Conservation (phyloP, 1,284 basidiomycete species). For the Xerocomus nothofagi region DNA sequence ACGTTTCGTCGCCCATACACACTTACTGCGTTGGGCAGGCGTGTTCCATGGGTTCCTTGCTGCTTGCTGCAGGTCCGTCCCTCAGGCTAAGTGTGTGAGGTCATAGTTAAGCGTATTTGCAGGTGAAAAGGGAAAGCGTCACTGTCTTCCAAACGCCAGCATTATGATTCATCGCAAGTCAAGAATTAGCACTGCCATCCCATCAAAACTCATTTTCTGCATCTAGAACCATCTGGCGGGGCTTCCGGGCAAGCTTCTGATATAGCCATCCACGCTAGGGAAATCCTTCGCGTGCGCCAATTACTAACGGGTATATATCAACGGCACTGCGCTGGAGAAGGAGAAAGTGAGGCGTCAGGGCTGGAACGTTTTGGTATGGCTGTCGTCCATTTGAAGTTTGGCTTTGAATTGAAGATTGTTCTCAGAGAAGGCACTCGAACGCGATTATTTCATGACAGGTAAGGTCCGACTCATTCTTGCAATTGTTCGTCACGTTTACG, state of each 20-base stretch:
- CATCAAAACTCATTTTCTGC: constrained; percentile 9
- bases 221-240: constrained; percentile 87
- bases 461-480: constrained; percentile 28
- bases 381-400: constrained; percentile 9
- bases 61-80: constrained; percentile 73
- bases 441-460: constrained; percentile 95
- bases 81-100: constrained; percentile 1
- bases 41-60: constrained; percentile 89
- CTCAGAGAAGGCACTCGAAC: constrained; percentile 81
- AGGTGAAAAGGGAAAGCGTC: constrained; percentile 83
- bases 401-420: constrained; percentile 20
- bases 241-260: constrained; percentile 92
- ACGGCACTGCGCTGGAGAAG: constrained; percentile 67
- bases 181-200: constrained; percentile 9
- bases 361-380: constrained; percentile 75
- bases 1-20: constrained; percentile 90
- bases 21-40: constrained; percentile 94
- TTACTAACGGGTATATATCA: constrained; percentile 84
- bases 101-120: constrained; percentile 16
- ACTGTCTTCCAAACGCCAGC: constrained; percentile 86
- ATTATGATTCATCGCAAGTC: constrained; percentile 95
- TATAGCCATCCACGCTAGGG: constrained; percentile 91
- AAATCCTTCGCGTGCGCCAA: constrained; percentile 85
- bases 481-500: constrained; percentile 21
- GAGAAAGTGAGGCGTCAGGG: constrained; percentile 65